A percentile compares a stretch with the other conserved stretches of the same genome.
These are phyloP conservation scores for Fennellomyces sp. DNA, from an alignment of 371 early-diverging fungal genomes.

Conservation along the genomic window DNA sequence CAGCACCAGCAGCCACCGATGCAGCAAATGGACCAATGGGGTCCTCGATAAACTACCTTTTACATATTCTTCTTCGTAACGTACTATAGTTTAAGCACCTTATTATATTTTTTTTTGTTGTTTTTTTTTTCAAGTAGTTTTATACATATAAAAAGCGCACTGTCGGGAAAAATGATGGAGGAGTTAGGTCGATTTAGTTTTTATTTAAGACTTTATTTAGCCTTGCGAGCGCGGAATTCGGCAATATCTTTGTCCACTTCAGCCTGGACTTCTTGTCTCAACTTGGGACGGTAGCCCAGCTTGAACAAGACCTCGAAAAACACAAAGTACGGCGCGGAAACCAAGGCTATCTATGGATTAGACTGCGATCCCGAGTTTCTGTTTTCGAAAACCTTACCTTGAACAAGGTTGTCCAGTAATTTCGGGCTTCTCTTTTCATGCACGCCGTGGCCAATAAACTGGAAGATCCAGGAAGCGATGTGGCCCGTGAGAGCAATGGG, in stretches of 20 bases:
- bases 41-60: slow-evolving; percentile 11
- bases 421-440: slow-evolving; percentile 91
- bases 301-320: slow-evolving; percentile 87
- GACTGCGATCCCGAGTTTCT: too few relatives aligned
- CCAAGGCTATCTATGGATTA: slow-evolving; percentile 82
- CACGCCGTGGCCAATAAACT: slow-evolving; percentile 88
- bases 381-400: slow-evolving; percentile 61
- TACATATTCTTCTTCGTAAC: slow-evolving; percentile 1
- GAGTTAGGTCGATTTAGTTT: background rate
- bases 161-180: background rate
- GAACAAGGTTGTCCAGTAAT: slow-evolving; percentile 81
- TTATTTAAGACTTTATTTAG: slow-evolving; percentile 1
- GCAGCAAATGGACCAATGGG: slow-evolving; percentile 8
- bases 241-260: slow-evolving; percentile 67
- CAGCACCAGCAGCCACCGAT: slow-evolving; percentile 1
- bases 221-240: slow-evolving; percentile 52
- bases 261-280: slow-evolving; percentile 65
- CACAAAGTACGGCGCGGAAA: slow-evolving; percentile 95
- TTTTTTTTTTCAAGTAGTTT: background rate
- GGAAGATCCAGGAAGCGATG: slow-evolving; percentile 81
- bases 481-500: slow-evolving; percentile 62
- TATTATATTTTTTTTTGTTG: background rate
- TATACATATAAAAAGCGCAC: background rate
- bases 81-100: background rate
- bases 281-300: slow-evolving; percentile 80